A percentile compares a stretch with the other conserved stretches of the same genome.
Conservation (phyloP, 2,329 filamentous ascomycete genomes). For the Rhexocercosporidium sp. region DNA sequence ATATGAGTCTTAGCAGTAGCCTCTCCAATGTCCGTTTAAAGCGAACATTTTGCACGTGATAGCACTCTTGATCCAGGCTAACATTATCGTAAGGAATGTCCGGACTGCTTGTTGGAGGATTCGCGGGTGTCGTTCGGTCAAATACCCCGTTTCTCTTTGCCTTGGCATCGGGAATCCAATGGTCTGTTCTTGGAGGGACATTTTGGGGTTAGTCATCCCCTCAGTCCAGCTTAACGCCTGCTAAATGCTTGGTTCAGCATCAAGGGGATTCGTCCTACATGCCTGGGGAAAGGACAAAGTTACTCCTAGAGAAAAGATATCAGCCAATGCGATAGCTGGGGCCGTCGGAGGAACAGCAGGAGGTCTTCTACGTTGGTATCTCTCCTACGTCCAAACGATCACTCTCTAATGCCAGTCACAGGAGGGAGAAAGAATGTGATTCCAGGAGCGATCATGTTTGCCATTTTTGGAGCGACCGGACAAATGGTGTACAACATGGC, state of each 20-base stretch:
- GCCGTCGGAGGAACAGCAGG: conserved; percentile 71
- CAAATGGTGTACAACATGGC: conserved; percentile 60
- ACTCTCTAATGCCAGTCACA: conserved; percentile 44
- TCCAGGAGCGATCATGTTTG: conserved; percentile 64
- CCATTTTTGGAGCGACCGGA: conserved; percentile 59
- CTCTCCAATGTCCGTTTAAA: not conserved
- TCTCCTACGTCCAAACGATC: not conserved
- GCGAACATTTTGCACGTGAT: conserved; percentile 25
- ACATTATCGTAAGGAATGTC: conserved; percentile 56
- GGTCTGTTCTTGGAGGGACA: conserved; percentile 76
- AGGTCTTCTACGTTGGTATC: conserved; percentile 54
- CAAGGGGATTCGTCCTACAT: conserved; percentile 53
- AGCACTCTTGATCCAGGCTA: conserved; percentile 9
- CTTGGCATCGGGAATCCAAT: conserved; percentile 75
- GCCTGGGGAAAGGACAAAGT: conserved; percentile 50
- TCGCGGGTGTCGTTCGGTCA: conserved; percentile 73
- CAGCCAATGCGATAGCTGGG: conserved; percentile 73
- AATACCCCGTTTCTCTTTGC: conserved; percentile 73
- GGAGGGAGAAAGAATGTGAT: conserved; percentile 58
- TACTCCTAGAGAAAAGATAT: conserved; percentile 63
- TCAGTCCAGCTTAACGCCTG: not conserved
- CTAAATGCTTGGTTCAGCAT: conserved; percentile 46
- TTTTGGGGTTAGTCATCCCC: conserved; percentile 68
- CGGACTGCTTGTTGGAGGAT: conserved; percentile 69
- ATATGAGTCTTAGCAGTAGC: not conserved